These are phyloP conservation scores for Chionographis japonica DNA, from an alignment of 106 monocot genomes.

Conservation along the genomic window DNA sequence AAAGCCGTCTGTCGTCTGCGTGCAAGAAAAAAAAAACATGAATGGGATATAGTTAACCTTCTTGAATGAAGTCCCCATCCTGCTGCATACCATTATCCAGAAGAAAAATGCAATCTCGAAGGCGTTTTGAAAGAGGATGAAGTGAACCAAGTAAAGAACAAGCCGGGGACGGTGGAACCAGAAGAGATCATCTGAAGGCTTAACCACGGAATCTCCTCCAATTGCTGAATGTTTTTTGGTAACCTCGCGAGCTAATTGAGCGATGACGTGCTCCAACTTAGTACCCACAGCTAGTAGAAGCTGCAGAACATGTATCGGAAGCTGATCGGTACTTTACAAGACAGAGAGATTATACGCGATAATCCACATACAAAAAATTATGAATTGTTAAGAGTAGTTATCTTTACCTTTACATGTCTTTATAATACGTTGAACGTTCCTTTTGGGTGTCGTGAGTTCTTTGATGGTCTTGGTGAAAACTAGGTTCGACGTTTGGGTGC, in stretches of 20 bases:
- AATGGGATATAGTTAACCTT: too few relatives aligned
- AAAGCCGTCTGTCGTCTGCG: constrained; percentile 25
- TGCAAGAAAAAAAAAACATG: neutral
- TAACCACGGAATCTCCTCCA: constrained; percentile 37
- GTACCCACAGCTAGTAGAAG: constrained; percentile 43
- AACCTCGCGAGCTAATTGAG: constrained; percentile 41
- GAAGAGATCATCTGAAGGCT: constrained; percentile 51
- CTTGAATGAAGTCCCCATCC: too few relatives aligned
- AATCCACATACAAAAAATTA: too few relatives aligned
- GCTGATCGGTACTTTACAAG: neutral
- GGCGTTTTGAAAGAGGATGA: constrained; percentile 62
- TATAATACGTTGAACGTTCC: too few relatives aligned
- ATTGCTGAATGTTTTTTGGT: constrained; percentile 53
- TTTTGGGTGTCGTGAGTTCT: too few relatives aligned
- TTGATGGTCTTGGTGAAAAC: too few relatives aligned
- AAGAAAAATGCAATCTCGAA: constrained; percentile 60
- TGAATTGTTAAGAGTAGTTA: too few relatives aligned
- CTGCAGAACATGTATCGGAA: constrained; percentile 11
- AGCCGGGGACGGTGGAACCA: constrained; percentile 34
- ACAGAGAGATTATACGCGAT: too few relatives aligned
- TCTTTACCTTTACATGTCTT: too few relatives aligned
- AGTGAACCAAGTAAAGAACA: constrained; percentile 46
- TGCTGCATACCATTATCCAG: constrained; percentile 42
- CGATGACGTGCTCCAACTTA: constrained; percentile 44
- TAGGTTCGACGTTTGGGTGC: too few relatives aligned